Conservation (phyloP, 202 grass and related monocot genomes). For the Brachypodium distachyon region DNA sequence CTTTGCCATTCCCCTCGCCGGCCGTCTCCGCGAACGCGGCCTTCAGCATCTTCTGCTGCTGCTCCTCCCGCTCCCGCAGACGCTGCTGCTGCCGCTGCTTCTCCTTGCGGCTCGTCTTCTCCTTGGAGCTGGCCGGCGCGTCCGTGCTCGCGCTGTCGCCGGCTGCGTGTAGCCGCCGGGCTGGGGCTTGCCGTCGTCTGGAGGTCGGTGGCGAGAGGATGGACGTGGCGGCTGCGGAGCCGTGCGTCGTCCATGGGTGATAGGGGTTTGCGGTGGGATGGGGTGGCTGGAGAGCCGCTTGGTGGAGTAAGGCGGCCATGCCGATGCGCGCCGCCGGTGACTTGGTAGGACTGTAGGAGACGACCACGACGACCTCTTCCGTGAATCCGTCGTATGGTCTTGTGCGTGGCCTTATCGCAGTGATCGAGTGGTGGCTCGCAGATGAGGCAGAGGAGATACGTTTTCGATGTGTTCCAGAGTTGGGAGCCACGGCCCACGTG, state of each 20-base stretch:
- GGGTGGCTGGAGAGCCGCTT: constrained; percentile 11
- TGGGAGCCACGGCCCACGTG: background rate
- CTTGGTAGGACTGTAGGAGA: background rate
- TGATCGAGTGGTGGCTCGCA: constrained; percentile 15
- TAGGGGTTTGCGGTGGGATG: background rate
- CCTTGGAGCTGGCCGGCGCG: constrained; percentile 1
- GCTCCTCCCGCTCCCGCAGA: constrained; percentile 13
- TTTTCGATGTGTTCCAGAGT: background rate
- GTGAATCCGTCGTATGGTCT: background rate
- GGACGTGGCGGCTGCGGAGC: background rate
- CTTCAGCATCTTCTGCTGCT: constrained; percentile 13
- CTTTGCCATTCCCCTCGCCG: too few species aligned
- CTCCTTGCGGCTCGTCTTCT: constrained; percentile 32
- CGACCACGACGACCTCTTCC: background rate
- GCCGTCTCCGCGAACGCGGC: background rate
- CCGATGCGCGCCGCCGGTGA: constrained; percentile 18
- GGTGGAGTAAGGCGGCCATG: constrained; percentile 56
- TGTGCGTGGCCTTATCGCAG: constrained; percentile 24
- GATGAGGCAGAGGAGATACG: too few species aligned
- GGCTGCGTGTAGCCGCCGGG: background rate
- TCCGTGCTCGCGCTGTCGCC: constrained; percentile 6
- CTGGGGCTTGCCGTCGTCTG: background rate
- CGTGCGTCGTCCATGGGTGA: background rate
- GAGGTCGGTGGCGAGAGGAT: background rate
- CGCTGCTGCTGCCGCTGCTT: constrained; percentile 20